Evolutionary conservation across 768 basidiomycete genomes (phyloP), one percentile per base, ranked within the genome.

Genomic region (Trametes maxima): DNA sequence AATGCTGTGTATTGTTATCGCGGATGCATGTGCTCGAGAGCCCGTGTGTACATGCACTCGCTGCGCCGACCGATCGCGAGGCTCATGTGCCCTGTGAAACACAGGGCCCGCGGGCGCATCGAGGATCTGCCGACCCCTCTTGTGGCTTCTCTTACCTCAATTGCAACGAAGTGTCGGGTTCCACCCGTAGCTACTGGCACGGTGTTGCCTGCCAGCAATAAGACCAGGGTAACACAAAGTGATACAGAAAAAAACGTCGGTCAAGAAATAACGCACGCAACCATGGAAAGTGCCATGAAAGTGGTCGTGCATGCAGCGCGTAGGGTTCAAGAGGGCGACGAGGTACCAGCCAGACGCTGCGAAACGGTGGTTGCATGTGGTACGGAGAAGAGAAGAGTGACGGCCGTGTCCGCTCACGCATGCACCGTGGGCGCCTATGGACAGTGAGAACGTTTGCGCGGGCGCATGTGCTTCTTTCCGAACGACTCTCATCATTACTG

Each of bases 1-100:
- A 33, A 55, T 46, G 43, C 43, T 55, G 43, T 55, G 43, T 55
- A 55, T 55, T 55, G 54, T 55, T 55, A 55, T 55, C 54, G 54
- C 39, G 54, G 17, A 43, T n/a, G 35, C 54, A 55, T 55, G 54
- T 55, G 54, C 54, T 55, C 43, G 17, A 35, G 43, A 33, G 19
- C 54, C 36, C 44, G 43, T 55, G 44, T 55, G 54, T 45, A 55
- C 45, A 55, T 55, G 54, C 54, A 33, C 43, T 19, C 33, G 43
- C 53, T 54, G 53, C 53, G 53, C 43, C 53, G 42, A 4, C n/a
- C n/a, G n/a, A n/a, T n/a, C n/a, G n/a, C n/a, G 19, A 43, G 17
- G 36, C 33, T 36, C 54, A 55, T 55, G 54, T 55, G 54, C 54
- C 54, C 44, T 19, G 19, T 4, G 14, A 46, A n/a, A 3, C 43